These are phyloP conservation scores for Hypoxylon fuscum DNA, from an alignment of 495 filamentous ascomycete species.

Conservation along the genomic window DNA sequence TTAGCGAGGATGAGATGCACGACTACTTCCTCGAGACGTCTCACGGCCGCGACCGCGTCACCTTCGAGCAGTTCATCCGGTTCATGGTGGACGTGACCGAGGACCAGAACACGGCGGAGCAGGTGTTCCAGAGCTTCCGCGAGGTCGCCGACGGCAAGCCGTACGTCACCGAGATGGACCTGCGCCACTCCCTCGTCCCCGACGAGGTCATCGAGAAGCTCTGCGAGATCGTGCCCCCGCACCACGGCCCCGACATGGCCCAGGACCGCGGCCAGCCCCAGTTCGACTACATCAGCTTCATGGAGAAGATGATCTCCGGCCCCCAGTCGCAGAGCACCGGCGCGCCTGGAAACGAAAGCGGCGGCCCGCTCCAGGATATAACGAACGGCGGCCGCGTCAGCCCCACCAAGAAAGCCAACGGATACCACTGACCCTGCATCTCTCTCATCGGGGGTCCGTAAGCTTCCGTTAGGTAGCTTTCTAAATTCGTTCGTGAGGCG, in stretches of 20 bases:
- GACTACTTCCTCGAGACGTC: conserved; percentile 86
- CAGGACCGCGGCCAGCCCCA: conserved; percentile 80
- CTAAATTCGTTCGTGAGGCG: too few species aligned
- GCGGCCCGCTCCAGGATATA: conserved; percentile 38
- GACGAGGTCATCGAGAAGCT: conserved; percentile 95
- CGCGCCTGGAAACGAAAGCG: conserved; percentile 13
- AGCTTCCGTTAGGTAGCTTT: background rate
- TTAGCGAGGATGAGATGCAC: conserved; percentile 96
- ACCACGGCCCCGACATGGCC: conserved; percentile 79
- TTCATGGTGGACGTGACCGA: conserved; percentile 99
- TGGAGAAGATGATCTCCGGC: conserved; percentile 74
- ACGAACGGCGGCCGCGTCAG: conserved; percentile 44
- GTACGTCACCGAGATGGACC: conserved; percentile 97
- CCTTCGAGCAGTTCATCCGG: conserved; percentile 97
- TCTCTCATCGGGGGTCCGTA: background rate
- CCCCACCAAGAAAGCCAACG: conserved; percentile 47
- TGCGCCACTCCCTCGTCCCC: conserved; percentile 91
- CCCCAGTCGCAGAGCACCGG: conserved; percentile 4
- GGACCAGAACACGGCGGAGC: conserved; percentile 97
- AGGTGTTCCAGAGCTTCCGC: conserved; percentile 95
- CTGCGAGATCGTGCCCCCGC: conserved; percentile 81
- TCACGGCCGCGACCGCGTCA: conserved; percentile 75
- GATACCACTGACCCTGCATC: conserved; percentile 20
- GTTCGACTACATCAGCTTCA: conserved; percentile 92
- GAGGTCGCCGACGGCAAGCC: conserved; percentile 99